Evolutionary conservation across 495 filamentous ascomycete genomes (phyloP).

Genomic region (Aspergillus panamensis): DNA sequence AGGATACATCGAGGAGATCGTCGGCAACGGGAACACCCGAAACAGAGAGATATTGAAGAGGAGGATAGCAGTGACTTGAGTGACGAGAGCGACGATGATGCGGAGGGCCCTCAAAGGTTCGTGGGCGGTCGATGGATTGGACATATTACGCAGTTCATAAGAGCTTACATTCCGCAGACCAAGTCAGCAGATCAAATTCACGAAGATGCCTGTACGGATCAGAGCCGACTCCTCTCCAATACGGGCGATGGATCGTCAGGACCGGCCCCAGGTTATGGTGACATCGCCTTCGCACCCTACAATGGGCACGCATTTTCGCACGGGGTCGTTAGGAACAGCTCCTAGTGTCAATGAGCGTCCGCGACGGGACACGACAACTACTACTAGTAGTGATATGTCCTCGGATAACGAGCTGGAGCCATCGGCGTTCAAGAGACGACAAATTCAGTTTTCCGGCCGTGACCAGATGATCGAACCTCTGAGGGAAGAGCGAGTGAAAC

Average conservation of each 20-base stretch:
- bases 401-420: constrained; percentile 83
- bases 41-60: constrained; percentile 80
- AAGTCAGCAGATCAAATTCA: constrained; percentile 84
- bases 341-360: constrained; percentile 65
- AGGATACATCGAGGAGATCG: constrained; percentile 38
- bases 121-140: not conserved
- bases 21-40: constrained; percentile 49
- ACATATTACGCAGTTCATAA: not conserved
- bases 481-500: constrained; percentile 56
- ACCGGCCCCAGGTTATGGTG: constrained; percentile 53
- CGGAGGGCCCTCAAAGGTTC: constrained; percentile 50
- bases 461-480: constrained; percentile 56
- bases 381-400: constrained; percentile 88
- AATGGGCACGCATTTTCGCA: constrained; percentile 49
- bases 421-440: constrained; percentile 59
- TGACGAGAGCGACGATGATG: constrained; percentile 92
- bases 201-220: constrained; percentile 86
- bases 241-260: constrained; percentile 50
- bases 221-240: constrained; percentile 87
- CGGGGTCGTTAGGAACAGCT: constrained; percentile 73
- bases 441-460: constrained; percentile 49
- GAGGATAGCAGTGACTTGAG: constrained; percentile 96
- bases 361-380: constrained; percentile 80
- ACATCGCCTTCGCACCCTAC: constrained; percentile 53
- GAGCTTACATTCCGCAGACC: constrained; percentile 39